Evolutionary conservation across 176 grass and related monocot species (phyloP).

Genomic region (Bothriochloa decipiens): DNA sequence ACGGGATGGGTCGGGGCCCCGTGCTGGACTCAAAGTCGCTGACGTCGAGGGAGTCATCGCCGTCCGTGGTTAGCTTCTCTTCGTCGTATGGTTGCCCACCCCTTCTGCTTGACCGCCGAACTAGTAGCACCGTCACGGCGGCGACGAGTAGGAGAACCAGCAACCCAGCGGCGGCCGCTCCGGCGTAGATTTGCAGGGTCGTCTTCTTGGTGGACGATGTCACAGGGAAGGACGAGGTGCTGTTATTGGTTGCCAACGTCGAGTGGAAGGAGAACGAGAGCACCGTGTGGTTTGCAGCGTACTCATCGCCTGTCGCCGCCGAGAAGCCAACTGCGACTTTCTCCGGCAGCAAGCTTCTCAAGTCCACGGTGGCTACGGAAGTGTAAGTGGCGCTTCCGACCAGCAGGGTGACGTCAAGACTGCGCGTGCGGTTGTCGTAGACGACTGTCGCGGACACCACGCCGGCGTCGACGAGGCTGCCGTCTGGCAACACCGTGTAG

Average conservation of each 20-base stretch:
- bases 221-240: too few relatives aligned
- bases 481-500: conserved; percentile 27
- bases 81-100: background rate
- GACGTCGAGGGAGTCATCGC: conserved; percentile 41
- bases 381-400: conserved; percentile 12
- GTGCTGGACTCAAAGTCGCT: conserved; percentile 42
- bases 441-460: conserved; percentile 26
- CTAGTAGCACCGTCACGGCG: background rate
- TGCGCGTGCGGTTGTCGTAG: conserved; percentile 42
- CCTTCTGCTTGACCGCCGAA: background rate
- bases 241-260: conserved; percentile 36
- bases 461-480: conserved; percentile 36
- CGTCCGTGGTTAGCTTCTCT: conserved; percentile 2
- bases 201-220: too few relatives aligned
- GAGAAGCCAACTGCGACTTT: conserved; percentile 61
- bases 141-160: conserved; percentile 34
- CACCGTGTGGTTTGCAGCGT: conserved; percentile 41
- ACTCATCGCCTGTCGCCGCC: conserved; percentile 38
- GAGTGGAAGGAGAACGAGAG: conserved; percentile 64
- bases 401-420: conserved; percentile 14
- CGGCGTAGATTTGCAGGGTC: too few relatives aligned
- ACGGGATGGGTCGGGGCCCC: conserved; percentile 37
- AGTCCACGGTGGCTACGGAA: conserved; percentile 25
- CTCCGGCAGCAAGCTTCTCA: conserved; percentile 37
- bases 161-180: too few relatives aligned